Evolutionary conservation across 257 asterid genomes (phyloP).

Genomic region (Forsythia viridissima): DNA sequence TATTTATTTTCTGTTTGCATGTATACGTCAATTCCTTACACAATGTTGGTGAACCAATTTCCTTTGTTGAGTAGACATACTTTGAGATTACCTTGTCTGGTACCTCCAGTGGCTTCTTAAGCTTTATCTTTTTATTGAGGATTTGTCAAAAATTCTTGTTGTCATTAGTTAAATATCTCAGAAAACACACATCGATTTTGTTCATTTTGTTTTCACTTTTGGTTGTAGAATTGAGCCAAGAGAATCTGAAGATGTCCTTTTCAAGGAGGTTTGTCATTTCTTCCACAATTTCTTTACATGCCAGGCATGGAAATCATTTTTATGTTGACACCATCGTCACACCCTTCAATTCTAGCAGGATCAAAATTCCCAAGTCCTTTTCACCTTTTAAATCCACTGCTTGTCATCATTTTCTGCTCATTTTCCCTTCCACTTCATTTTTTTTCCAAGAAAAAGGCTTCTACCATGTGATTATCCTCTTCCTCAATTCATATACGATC

Average conservation of each 20-base stretch:
- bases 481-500: too few relatives aligned
- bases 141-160: background rate
- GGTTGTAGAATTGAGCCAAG: constrained; percentile 81
- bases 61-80: too few relatives aligned
- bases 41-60: too few relatives aligned
- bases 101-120: too few relatives aligned
- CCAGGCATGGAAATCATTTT: constrained; percentile 27
- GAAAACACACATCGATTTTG: background rate
- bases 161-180: background rate
- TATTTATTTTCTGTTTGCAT: too few relatives aligned
- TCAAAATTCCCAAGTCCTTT: constrained; percentile 37
- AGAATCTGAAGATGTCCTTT: constrained; percentile 96
- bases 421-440: background rate
- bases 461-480: too few relatives aligned
- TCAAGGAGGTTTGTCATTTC: constrained; percentile 72
- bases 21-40: too few relatives aligned
- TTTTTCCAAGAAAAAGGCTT: background rate
- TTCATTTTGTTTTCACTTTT: constrained; percentile 13
- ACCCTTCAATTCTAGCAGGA: background rate
- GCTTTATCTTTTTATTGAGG: background rate
- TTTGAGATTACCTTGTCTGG: too few relatives aligned
- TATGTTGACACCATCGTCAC: background rate
- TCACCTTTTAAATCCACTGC: background rate
- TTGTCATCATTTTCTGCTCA: background rate
- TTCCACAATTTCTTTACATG: constrained; percentile 15